Evolutionary conservation across 2,329 filamentous ascomycete species (phyloP).

Genomic region (Anthostomella pinea): DNA sequence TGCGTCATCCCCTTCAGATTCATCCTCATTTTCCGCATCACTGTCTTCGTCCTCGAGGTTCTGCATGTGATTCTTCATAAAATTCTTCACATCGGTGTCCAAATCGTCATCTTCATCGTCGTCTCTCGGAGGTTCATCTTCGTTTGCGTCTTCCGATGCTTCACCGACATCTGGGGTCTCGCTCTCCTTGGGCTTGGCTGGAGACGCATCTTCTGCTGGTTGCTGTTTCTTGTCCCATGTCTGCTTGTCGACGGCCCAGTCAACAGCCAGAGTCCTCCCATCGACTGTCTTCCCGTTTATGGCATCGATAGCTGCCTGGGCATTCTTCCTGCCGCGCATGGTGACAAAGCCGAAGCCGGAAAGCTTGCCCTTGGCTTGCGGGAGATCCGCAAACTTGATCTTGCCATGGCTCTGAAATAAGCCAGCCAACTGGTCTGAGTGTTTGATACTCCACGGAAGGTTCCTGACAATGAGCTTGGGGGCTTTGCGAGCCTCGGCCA

Average conservation of each 20-base stretch:
- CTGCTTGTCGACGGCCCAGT: slow-evolving; percentile 93
- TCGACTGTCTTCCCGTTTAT: slow-evolving; percentile 90
- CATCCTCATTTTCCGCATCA: slow-evolving; percentile 42
- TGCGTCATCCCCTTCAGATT: slow-evolving; percentile 31
- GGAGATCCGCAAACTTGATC: slow-evolving; percentile 82
- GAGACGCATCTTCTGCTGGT: slow-evolving; percentile 37
- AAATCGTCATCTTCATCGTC: slow-evolving; percentile 28
- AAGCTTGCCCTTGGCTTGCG: slow-evolving; percentile 72
- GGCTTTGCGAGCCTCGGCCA: slow-evolving; percentile 57
- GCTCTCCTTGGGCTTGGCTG: slow-evolving; percentile 23
- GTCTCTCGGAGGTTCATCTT: slow-evolving; percentile 43
- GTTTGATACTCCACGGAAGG: slow-evolving; percentile 93
- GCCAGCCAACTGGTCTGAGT: slow-evolving; percentile 71
- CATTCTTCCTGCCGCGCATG: slow-evolving; percentile 83
- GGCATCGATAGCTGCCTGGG: slow-evolving; percentile 78
- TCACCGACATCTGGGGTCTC: slow-evolving; percentile 35
- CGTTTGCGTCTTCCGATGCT: slow-evolving; percentile 38
- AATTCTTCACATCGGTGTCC: slow-evolving; percentile 46
- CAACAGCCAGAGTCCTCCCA: slow-evolving; percentile 83
- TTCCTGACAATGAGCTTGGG: slow-evolving; percentile 88
- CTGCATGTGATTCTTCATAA: slow-evolving; percentile 56
- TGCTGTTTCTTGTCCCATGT: slow-evolving; percentile 74
- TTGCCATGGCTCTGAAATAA: slow-evolving; percentile 89
- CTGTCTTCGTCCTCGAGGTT: slow-evolving; percentile 58
- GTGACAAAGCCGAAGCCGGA: slow-evolving; percentile 93